Conservation (phyloP, 495 filamentous ascomycete genomes). For the Thozetella sp. region DNA sequence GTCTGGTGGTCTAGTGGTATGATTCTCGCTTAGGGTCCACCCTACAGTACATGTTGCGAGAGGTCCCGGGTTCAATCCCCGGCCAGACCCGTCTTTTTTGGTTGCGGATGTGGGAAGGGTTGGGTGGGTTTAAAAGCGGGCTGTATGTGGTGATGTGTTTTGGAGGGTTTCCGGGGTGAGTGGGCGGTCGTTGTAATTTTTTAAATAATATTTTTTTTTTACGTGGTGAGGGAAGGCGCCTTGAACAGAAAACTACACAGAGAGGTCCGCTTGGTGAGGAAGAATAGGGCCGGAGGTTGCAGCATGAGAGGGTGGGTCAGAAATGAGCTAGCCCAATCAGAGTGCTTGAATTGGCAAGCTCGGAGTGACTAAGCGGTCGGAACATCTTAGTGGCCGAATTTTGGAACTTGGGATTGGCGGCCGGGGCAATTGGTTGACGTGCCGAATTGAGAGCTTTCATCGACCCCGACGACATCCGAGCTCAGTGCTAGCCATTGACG, state of each 20-base stretch:
- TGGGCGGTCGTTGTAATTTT: too few relatives aligned
- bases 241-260: too few relatives aligned
- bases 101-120: background rate
- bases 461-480: slow-evolving; percentile 11
- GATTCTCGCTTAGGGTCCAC: slow-evolving; percentile 8
- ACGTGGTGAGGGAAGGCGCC: too few relatives aligned
- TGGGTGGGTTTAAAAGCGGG: background rate
- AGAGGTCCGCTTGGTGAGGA: too few relatives aligned
- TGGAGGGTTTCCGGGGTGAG: background rate
- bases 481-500: slow-evolving; percentile 21
- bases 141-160: background rate
- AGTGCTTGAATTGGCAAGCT: background rate
- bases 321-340: too few relatives aligned
- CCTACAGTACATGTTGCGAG: slow-evolving; percentile 3
- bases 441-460: slow-evolving; percentile 9
- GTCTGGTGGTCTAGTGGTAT: slow-evolving; percentile 9
- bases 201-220: too few relatives aligned
- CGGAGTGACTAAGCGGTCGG: background rate
- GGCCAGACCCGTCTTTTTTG: slow-evolving; percentile 5
- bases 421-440: slow-evolving; percentile 12
- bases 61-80: slow-evolving; percentile 10
- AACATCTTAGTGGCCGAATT: background rate
- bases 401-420: slow-evolving; percentile 1
- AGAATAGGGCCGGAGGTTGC: background rate
- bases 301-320: background rate